Evolutionary conservation across 1,139 yeast species (phyloP).

Genomic region (Scheffersomyces lignicola): DNA sequence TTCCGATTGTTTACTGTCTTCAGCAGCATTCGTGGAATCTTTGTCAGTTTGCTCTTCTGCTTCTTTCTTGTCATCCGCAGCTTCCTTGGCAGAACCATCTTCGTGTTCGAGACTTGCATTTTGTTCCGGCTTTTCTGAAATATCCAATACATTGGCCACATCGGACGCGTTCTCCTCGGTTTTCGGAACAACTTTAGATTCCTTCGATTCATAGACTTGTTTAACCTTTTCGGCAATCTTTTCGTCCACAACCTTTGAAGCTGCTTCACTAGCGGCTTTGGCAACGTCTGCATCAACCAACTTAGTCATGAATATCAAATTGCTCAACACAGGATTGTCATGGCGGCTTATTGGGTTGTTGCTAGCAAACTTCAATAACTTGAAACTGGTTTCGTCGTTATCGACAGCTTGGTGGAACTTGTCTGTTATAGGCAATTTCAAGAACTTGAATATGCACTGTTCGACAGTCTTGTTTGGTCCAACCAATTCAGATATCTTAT

Average conservation of each 20-base stretch:
- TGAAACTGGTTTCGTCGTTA: constrained; percentile 42
- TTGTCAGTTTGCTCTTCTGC: constrained; percentile 7
- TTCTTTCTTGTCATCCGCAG: constrained; percentile 8
- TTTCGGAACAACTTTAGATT: not conserved
- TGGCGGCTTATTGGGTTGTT: constrained; percentile 80
- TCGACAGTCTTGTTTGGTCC: constrained; percentile 67
- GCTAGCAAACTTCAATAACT: constrained; percentile 77
- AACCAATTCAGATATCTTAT: constrained; percentile 61
- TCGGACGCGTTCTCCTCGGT: not conserved
- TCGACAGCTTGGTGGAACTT: constrained; percentile 53
- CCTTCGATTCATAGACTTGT: constrained; percentile 14
- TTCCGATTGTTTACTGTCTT: constrained; percentile 6
- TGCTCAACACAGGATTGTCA: constrained; percentile 92
- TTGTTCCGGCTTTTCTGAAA: too few species aligned
- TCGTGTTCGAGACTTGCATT: constrained; percentile 6
- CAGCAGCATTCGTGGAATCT: constrained; percentile 6
- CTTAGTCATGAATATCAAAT: constrained; percentile 82
- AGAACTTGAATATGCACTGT: constrained; percentile 77
- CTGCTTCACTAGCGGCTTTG: constrained; percentile 73
- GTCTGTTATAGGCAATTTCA: constrained; percentile 83
- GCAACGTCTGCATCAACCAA: constrained; percentile 87
- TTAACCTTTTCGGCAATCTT: constrained; percentile 40
- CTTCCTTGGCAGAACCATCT: constrained; percentile 9
- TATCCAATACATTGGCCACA: not conserved
- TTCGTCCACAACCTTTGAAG: constrained; percentile 59